Base-by-base conservation (phyloP, 2,329 filamentous ascomycete genomes). In the Botrytis medusae region DNA sequence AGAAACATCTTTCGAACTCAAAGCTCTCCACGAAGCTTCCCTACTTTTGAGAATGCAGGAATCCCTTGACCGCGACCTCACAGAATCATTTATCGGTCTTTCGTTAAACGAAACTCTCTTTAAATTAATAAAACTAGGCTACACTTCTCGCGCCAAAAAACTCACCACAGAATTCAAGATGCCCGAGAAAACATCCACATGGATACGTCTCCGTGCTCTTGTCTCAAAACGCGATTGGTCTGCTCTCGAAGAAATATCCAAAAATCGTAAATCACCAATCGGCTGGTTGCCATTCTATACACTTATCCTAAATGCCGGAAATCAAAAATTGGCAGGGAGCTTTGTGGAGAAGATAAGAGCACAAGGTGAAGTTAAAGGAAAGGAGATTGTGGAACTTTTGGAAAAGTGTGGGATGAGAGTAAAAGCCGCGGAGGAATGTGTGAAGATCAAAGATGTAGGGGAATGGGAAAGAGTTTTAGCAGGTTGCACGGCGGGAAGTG, bases 291-390 rank as follows among this genome's bases (percentile, higher is more conserved):
- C 95, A 0, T 99, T 97, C 83, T 98, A 93, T 85, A 97, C 96
- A 80, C 92, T 97, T 79, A 90, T 93, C 42, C 85, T 98, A 0
- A 91, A 92, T 64, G 96, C 96, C 1, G 96, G 96, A 63, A 98
- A 98, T 80, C 92, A 93, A 8, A 92, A 95, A 75, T 86, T 97
- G 25, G 96, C 96, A 1, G 89, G 92, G 71, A 89, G 91, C 77
- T 98, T 99, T 95, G 98, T 95, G 87, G 91, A 97, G 78, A 97
- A 97, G 84, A 98, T 95, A 81, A 95, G 95, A n/a, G 89, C 97
- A 89, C 86, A 94, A 61, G 88, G 92, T 37, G 94, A 94, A 83
- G 96, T 95, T 83, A 96, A 98, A 84, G 95, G 96, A 3, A 87
- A 22, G 64, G 71, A 72, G 18, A 37, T 69, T 9, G 54, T 72